Evolutionary conservation across 345 rosid genomes (phyloP).

Genomic region (Hypericum perforatum): DNA sequence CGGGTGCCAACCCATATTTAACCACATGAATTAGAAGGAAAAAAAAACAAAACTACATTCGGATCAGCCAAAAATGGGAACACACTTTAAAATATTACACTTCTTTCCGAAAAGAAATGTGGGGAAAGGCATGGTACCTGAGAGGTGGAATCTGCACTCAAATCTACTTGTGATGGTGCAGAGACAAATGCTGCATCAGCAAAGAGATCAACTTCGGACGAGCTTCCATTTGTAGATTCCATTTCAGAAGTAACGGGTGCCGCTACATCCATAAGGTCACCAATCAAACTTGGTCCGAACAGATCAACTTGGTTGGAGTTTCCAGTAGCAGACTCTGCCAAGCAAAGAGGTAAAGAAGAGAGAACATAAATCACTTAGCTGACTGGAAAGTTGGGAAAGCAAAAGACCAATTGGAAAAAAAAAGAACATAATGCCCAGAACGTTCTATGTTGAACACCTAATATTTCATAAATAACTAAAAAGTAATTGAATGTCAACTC

Average conservation of each 20-base stretch:
- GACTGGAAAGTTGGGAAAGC: too few species aligned
- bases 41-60: conserved; percentile 6
- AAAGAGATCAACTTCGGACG: conserved; percentile 71
- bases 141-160: conserved; percentile 35
- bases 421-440: too few species aligned
- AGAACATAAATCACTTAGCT: too few species aligned
- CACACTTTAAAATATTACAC: background rate
- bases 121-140: conserved; percentile 34
- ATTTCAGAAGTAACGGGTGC: conserved; percentile 41
- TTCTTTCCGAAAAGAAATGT: background rate
- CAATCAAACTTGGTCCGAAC: conserved; percentile 68
- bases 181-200: conserved; percentile 95
- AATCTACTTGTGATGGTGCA: conserved; percentile 46
- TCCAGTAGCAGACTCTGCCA: conserved; percentile 54
- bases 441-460: too few species aligned
- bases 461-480: too few species aligned
- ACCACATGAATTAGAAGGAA: conserved; percentile 20
- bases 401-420: too few species aligned
- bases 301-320: conserved; percentile 64
- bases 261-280: conserved; percentile 67
- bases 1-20: too few species aligned
- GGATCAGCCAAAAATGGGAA: background rate
- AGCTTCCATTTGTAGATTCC: conserved; percentile 30
- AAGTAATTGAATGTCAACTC: too few species aligned
- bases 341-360: background rate